Conservation (phyloP, 2,329 filamentous ascomycete genomes). For the Nigrospora osmanthi region DNA sequence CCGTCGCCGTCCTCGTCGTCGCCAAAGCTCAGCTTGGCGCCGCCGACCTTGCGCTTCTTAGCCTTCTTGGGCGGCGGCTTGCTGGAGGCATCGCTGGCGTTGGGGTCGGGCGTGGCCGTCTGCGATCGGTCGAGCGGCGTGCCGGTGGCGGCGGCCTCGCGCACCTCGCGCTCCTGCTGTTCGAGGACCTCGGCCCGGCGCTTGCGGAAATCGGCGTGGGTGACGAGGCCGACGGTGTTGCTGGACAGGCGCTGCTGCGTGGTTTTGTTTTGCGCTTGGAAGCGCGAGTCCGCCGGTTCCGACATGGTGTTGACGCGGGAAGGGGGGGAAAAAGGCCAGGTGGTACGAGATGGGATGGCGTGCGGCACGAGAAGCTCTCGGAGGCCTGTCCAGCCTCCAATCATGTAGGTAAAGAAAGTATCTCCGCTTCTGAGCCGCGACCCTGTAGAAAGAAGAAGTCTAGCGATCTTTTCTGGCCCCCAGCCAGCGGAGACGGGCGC, state of each 20-base stretch:
- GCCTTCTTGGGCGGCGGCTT: constrained; percentile 31
- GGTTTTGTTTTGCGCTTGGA: constrained; percentile 67
- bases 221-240: constrained; percentile 83
- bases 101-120: constrained; percentile 36
- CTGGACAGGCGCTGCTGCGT: constrained; percentile 77
- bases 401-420: no score
- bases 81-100: constrained; percentile 25
- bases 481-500: no score
- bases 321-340: no score
- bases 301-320: constrained; percentile 7
- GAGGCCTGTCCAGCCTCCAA: no score
- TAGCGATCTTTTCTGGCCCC: no score
- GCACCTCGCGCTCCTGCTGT: constrained; percentile 75
- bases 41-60: constrained; percentile 37
- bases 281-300: constrained; percentile 41
- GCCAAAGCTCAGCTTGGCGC: constrained; percentile 54
- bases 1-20: constrained; percentile 49
- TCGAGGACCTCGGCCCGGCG: constrained; percentile 90
- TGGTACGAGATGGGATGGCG: no score
- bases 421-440: no score
- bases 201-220: constrained; percentile 91
- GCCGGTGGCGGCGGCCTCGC: constrained; percentile 44
- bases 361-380: no score
- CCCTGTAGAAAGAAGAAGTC: no score
- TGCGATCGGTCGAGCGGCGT: constrained; percentile 42